Conservation (phyloP, 768 basidiomycete genomes). For the Pleurotus eryngii region DNA sequence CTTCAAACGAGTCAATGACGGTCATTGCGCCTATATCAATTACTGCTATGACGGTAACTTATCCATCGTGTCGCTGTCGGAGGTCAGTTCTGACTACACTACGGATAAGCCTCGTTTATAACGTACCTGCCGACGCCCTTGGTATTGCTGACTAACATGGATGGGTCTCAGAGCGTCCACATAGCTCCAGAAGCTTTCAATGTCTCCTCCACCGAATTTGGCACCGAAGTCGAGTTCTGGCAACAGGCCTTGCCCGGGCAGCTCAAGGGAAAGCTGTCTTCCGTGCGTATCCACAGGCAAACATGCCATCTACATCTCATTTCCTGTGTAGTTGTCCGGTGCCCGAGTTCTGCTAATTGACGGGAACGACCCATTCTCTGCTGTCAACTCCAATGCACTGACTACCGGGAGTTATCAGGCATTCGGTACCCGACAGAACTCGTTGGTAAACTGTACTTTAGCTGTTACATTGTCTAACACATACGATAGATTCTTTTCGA, state of each 20-base stretch:
- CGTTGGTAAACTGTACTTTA: conserved; percentile 25
- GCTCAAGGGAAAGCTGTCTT: conserved; percentile 43
- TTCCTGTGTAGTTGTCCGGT: background rate
- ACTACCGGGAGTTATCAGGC: conserved; percentile 53
- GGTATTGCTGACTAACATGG: conserved; percentile 39
- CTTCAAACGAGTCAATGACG: conserved; percentile 54
- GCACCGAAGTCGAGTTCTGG: conserved; percentile 51
- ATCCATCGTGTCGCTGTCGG: background rate
- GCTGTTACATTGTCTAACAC: background rate
- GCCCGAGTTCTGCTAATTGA: background rate
- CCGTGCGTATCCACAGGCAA: conserved; percentile 24
- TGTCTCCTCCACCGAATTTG: conserved; percentile 47
- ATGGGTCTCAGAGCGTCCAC: conserved; percentile 44
- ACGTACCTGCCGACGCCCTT: conserved; percentile 50
- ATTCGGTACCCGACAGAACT: conserved; percentile 47
- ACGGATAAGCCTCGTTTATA: conserved; percentile 33
- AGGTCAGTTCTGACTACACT: background rate
- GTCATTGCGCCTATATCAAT: conserved; percentile 55
- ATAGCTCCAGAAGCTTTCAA: conserved; percentile 53
- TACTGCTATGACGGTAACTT: conserved; percentile 50
- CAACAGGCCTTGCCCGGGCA: conserved; percentile 45
- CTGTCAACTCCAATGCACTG: conserved; percentile 49
- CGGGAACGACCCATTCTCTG: conserved; percentile 40
- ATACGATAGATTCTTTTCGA: conserved; percentile 40
- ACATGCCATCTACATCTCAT: no score